A percentile compares a stretch with the other conserved stretches of the same genome.
phyloP scores from a whole-genome alignment of 305 asterid genomes.

The Fraxinus velutina region DNA sequence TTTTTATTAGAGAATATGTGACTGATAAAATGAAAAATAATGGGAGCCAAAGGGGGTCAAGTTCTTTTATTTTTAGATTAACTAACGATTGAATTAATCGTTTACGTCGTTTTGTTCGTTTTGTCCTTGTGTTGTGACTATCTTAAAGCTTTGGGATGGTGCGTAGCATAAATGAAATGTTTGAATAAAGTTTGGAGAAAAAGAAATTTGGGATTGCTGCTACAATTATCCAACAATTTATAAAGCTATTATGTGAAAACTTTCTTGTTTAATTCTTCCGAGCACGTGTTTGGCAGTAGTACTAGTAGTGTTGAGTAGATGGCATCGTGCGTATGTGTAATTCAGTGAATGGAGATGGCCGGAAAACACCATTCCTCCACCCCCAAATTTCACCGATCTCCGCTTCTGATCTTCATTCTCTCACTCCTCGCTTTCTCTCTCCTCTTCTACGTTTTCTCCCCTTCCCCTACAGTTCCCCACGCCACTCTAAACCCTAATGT shows the following conservation, averaged over 20 bases:
- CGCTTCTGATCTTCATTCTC: conserved; percentile 35
- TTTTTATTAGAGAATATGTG: background rate
- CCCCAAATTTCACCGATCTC: conserved; percentile 47
- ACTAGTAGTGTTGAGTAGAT: background rate
- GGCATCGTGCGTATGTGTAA: background rate
- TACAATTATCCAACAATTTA: background rate
- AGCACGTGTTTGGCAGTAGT: background rate
- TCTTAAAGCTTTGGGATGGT: background rate
- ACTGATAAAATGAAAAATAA: too few relatives aligned
- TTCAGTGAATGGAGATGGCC: conserved; percentile 53
- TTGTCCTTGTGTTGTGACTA: background rate
- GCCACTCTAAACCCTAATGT: conserved; percentile 40
- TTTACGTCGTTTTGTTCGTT: background rate
- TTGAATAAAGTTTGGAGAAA: background rate
- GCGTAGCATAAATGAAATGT: background rate
- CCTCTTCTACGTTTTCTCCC: conserved; percentile 44
- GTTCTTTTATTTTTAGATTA: background rate
- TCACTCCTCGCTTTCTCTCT: conserved; percentile 45
- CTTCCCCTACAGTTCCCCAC: conserved; percentile 26
- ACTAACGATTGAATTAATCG: background rate
- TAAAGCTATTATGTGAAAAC: too few relatives aligned
- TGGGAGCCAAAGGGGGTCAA: background rate
- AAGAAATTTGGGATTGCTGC: background rate
- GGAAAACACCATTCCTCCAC: conserved; percentile 41
- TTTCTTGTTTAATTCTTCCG: background rate